Percentiles rank a stretch among this genome's conserved stretches.
These are phyloP conservation scores for Stromatinia cepivora DNA, from an alignment of 2,329 filamentous ascomycete genomes.

Conservation along the genomic window DNA sequence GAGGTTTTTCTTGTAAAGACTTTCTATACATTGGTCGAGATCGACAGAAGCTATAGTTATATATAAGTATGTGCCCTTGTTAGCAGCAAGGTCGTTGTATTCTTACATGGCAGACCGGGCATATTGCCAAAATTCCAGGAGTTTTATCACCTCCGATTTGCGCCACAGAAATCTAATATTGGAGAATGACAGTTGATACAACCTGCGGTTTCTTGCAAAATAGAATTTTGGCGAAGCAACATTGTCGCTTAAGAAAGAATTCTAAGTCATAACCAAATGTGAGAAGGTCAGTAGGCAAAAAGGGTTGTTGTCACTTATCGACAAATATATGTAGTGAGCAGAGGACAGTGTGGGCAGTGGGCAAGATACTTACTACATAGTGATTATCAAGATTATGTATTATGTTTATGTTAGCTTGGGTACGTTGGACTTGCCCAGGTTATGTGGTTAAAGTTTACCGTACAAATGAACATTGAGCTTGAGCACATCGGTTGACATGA, in stretches of 20 bases:
- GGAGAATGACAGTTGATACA: constrained; percentile 30
- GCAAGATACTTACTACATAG: not conserved
- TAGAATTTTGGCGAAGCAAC: constrained; percentile 39
- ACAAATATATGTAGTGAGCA: not conserved
- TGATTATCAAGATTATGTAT: constrained; percentile 12
- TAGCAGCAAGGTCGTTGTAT: constrained; percentile 11
- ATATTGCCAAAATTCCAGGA: constrained; percentile 44
- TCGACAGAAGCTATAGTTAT: constrained; percentile 81
- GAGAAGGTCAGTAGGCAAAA: not conserved
- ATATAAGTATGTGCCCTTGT: constrained; percentile 11
- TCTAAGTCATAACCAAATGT: constrained; percentile 33
- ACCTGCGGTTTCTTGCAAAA: constrained; percentile 35
- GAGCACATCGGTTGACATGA: not conserved
- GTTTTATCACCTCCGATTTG: constrained; percentile 28
- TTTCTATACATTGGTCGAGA: constrained; percentile 96
- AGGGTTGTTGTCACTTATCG: not conserved
- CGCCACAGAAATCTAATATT: constrained; percentile 33
- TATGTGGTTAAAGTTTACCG: too few relatives aligned
- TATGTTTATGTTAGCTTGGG: not conserved
- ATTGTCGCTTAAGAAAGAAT: constrained; percentile 37
- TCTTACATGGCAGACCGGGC: constrained; percentile 58
- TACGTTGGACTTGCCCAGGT: too few relatives aligned
- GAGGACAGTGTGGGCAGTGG: not conserved
- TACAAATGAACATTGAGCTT: not conserved
- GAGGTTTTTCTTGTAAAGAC: constrained; percentile 94